Percentiles rank a stretch among this genome's conserved stretches.
Conservation (phyloP, 495 filamentous ascomycete species). For the Aspergillus incahuasiensis region DNA sequence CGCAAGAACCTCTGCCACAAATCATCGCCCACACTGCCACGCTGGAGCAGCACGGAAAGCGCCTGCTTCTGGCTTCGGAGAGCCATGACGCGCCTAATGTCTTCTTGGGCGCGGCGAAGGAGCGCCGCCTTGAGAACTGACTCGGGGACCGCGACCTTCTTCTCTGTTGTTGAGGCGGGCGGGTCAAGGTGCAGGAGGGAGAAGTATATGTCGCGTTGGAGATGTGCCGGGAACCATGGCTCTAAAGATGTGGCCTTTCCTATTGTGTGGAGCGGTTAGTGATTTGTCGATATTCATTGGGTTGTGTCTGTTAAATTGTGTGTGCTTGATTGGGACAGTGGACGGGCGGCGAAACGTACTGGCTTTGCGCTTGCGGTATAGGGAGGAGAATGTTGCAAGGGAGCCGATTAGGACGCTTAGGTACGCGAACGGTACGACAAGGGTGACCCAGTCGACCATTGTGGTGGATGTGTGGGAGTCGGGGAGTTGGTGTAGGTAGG, state of each 20-base stretch:
- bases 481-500: neutral
- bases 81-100: slow-evolving; percentile 84
- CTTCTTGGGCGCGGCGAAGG: slow-evolving; percentile 80
- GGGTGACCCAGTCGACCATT: slow-evolving; percentile 74
- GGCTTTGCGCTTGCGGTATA: slow-evolving; percentile 92
- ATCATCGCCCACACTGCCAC: slow-evolving; percentile 93
- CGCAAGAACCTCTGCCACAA: slow-evolving; percentile 86
- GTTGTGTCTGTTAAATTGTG: neutral
- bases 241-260: slow-evolving; percentile 74
- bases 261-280: slow-evolving; percentile 24
- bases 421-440: slow-evolving; percentile 81
- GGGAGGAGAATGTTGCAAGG: slow-evolving; percentile 81
- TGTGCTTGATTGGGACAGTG: neutral
- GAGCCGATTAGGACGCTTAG: slow-evolving; percentile 81
- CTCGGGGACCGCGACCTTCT: slow-evolving; percentile 69
- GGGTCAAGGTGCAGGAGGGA: slow-evolving; percentile 84
- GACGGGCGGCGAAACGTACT: slow-evolving; percentile 47
- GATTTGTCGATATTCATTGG: neutral
- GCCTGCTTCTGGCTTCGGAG: slow-evolving; percentile 82
- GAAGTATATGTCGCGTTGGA: slow-evolving; percentile 90
- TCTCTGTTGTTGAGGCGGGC: slow-evolving; percentile 36
- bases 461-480: neutral
- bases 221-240: slow-evolving; percentile 87
- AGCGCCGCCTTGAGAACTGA: slow-evolving; percentile 87
- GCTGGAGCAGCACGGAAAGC: slow-evolving; percentile 72